Conservation (phyloP, 768 basidiomycete genomes). For the Podaxis rugospora region DNA sequence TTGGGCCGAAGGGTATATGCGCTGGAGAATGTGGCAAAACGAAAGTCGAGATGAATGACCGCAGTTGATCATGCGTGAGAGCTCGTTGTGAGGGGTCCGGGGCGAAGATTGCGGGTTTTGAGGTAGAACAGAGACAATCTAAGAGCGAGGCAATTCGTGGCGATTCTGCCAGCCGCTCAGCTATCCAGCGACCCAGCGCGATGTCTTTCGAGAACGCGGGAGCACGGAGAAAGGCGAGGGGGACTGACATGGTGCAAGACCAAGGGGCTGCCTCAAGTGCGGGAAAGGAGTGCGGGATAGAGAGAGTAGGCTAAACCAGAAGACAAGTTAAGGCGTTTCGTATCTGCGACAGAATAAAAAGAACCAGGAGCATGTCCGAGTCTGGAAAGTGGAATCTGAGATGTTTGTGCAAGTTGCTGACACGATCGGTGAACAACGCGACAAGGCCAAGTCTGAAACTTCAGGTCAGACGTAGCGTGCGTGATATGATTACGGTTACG, state of each 20-base stretch:
- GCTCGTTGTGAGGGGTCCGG: conserved; percentile 30
- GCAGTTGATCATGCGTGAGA: conserved; percentile 31
- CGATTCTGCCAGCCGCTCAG: conserved; percentile 25
- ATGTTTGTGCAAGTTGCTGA: conserved; percentile 1
- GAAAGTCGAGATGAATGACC: conserved; percentile 34
- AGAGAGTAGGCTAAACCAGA: conserved; percentile 1
- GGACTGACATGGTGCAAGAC: conserved; percentile 24
- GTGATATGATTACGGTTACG: neutral
- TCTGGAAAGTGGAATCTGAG: conserved; percentile 9
- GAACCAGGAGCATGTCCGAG: neutral
- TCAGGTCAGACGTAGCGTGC: conserved; percentile 2
- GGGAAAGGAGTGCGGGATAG: neutral
- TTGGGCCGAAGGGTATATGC: conserved; percentile 28
- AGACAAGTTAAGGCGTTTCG: neutral
- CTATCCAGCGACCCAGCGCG: conserved; percentile 36
- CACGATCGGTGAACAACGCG: conserved; percentile 1
- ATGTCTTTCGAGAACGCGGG: conserved; percentile 18
- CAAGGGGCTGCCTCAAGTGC: neutral
- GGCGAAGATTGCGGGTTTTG: conserved; percentile 34
- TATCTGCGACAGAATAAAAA: conserved; percentile 7
- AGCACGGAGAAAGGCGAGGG: conserved; percentile 28
- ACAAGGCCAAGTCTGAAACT: neutral
- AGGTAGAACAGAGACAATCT: conserved; percentile 33
- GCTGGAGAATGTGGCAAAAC: conserved; percentile 29
- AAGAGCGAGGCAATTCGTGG: conserved; percentile 28